Conservation (phyloP, 371 early-diverging fungal species). For the Haplosporangium sp. region DNA sequence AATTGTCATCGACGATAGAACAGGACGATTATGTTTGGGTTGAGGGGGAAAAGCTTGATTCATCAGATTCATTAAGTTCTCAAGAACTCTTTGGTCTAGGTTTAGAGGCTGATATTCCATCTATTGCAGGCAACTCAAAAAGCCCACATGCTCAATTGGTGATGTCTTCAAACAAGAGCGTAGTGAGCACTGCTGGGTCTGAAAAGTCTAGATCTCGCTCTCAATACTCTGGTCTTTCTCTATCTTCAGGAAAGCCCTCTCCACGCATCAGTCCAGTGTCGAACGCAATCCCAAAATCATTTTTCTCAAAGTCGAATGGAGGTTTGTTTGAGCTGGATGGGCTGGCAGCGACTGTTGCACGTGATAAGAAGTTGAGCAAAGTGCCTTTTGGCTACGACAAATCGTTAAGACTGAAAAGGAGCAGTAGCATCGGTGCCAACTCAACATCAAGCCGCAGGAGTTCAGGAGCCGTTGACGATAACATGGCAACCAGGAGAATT, state of each 20-base stretch:
- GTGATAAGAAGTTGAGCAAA: constrained; percentile 17
- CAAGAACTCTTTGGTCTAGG: constrained; percentile 25
- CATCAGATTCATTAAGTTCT: neutral
- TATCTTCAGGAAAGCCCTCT: neutral
- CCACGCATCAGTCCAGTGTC: constrained; percentile 7
- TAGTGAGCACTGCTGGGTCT: constrained; percentile 12
- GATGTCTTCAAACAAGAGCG: constrained; percentile 11
- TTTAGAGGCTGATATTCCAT: constrained; percentile 19
- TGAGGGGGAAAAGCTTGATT: constrained; percentile 9
- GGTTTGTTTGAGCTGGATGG: constrained; percentile 36
- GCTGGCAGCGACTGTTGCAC: constrained; percentile 39
- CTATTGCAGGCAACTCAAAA: constrained; percentile 10
- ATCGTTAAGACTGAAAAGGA: neutral
- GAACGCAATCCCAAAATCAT: constrained; percentile 31
- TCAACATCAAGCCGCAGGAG: constrained; percentile 19
- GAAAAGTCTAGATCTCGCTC: constrained; percentile 17
- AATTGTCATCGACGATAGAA: constrained; percentile 1
- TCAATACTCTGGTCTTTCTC: constrained; percentile 2
- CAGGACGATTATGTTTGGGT: constrained; percentile 23
- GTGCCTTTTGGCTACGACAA: neutral
- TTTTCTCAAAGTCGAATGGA: constrained; percentile 40
- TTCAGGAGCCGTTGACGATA: constrained; percentile 18
- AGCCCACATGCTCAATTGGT: constrained; percentile 6
- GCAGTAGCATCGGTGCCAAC: constrained; percentile 16
- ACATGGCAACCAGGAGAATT: neutral